Evolutionary conservation across 164 flowering plant species (phyloP), one percentile per base, ranked within the genome.

Genomic region (Magnolia sinica): DNA sequence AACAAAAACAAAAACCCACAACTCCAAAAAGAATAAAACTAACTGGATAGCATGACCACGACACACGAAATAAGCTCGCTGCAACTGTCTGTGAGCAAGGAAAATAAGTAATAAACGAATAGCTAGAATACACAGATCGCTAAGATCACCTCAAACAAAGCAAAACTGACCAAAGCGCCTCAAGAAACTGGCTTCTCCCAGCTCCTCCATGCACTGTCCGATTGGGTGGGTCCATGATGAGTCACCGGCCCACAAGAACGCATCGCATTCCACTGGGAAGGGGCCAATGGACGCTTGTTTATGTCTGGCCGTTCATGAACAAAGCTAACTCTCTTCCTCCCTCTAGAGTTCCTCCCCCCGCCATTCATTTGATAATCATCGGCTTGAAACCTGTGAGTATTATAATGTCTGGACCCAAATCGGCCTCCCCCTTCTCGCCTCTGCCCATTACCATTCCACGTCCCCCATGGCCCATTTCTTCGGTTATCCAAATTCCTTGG

Each of bases 311-410:
- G 74, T 67, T 83, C 81, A 19, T 75, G 72, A 8, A 72, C 79
- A 73, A 84, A 84, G 52, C 72, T 72, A 18, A 64, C 81, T 77
- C 85, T 84, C 80, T 80, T 84, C 72, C 80, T 79, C 50, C 84
- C 79, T 58, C 80, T 72, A 18, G 77, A 74, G 58, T 80, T 79
- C 79, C 76, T 83, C 85, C 86, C 75, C 23, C 78, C 77, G 18
- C 76, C 45, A 65, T 76, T 78, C 9, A 66, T 71, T 58, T 75
- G 86, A 76, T 78, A 22, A 64, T 74, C 75, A 76, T 80, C 76
- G 11, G 81, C 82, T 55, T 79, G 88, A 77, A 74, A 85, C 78
- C 87, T 85, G 37, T 87, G 73, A 65, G 79, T 84, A 73, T 83
- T 86, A 78, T 82, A 76, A 27, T 16, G 13, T 11, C 19, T 16